Conservation (phyloP, 2,329 filamentous ascomycete species). For the Curvularia verruculosa region DNA sequence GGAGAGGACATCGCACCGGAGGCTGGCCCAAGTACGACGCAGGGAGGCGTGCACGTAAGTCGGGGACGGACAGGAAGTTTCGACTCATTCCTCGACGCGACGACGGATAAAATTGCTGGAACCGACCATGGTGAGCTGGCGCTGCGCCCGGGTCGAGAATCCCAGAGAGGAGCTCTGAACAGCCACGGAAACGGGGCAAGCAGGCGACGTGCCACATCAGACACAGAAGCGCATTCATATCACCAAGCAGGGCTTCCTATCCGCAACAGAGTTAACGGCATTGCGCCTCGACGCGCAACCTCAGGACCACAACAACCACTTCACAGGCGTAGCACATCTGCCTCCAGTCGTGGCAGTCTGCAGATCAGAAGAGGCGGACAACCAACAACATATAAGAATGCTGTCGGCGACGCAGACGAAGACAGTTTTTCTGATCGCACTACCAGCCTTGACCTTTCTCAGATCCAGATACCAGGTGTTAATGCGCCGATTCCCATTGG, state of each 20-base stretch:
- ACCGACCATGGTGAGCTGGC: slow-evolving; percentile 35
- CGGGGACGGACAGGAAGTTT: slow-evolving; percentile 58
- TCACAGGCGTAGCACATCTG: slow-evolving; percentile 38
- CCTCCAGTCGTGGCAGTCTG: slow-evolving; percentile 47
- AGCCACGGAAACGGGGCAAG: slow-evolving; percentile 10
- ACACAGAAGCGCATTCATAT: slow-evolving; percentile 33
- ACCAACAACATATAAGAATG: slow-evolving; percentile 17
- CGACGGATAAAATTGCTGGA: slow-evolving; percentile 58
- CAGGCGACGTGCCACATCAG: slow-evolving; percentile 33
- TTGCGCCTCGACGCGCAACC: slow-evolving; percentile 20
- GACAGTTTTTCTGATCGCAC: slow-evolving; percentile 42
- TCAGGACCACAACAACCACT: slow-evolving; percentile 30
- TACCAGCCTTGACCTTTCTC: slow-evolving; percentile 36
- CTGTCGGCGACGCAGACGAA: slow-evolving; percentile 32
- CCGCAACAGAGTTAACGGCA: slow-evolving; percentile 34
- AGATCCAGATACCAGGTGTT: slow-evolving; percentile 44
- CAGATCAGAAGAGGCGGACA: slow-evolving; percentile 35
- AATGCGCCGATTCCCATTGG: slow-evolving; percentile 43
- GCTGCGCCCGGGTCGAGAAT: slow-evolving; percentile 27
- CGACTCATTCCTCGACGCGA: slow-evolving; percentile 64
- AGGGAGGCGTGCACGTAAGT: slow-evolving; percentile 31
- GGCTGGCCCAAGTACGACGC: slow-evolving; percentile 38
- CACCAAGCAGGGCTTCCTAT: slow-evolving; percentile 33
- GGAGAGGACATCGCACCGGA: slow-evolving; percentile 45
- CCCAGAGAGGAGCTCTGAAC: slow-evolving; percentile 17